Evolutionary conservation across 2,329 filamentous ascomycete genomes (phyloP), one percentile per base, ranked within the genome.

Genomic region (Sporothrix curviconia): DNA sequence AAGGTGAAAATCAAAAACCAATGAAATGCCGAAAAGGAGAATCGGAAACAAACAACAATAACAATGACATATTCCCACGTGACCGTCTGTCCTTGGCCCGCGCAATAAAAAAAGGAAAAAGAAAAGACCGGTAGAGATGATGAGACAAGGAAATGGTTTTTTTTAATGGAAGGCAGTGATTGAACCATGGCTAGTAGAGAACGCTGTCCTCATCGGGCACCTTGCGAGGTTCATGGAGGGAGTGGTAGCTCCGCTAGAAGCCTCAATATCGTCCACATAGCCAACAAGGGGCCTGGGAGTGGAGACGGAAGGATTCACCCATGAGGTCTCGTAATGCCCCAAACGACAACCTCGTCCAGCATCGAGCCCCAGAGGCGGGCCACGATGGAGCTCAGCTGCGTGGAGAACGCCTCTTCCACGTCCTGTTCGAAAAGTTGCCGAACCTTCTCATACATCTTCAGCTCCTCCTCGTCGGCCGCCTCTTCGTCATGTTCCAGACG

Each of bases 401-500:
- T 80, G 63, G 86, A 87, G 70, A 90, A 90, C 24, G 84, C 79
- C 67, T 95, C 89, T 59, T 92, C 87, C 55, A 89, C 84, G 68
- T 97, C 92, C 68, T 95, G 92, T 66, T 94, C 90, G 68, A 95
- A 95, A 66, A 97, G 78, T 71, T 86, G 85, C 64, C 91, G 88
- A 61, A 97, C 81, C 76, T 95, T 95, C 77, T 92, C 89, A 74
- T 95, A 95, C 90, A 95, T 95, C 72, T 78, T 80, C 66, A 88
- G 74, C 73, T 96, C 90, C 68, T 95, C 90, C 64, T 89, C 86
- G 30, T 85, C 89, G 34, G 90, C 88, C 25, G 87, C 86, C 76
- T 97, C 92, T 64, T 95, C 92, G 78, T 99, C 94, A 77, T 97
- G 92, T 87, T 99, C 94, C 78, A 99, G 87, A 76, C 92, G 91